Evolutionary conservation across 208 protist genomes (phyloP), one percentile per base, ranked within the genome.

Genomic region (Leishmania major): DNA sequence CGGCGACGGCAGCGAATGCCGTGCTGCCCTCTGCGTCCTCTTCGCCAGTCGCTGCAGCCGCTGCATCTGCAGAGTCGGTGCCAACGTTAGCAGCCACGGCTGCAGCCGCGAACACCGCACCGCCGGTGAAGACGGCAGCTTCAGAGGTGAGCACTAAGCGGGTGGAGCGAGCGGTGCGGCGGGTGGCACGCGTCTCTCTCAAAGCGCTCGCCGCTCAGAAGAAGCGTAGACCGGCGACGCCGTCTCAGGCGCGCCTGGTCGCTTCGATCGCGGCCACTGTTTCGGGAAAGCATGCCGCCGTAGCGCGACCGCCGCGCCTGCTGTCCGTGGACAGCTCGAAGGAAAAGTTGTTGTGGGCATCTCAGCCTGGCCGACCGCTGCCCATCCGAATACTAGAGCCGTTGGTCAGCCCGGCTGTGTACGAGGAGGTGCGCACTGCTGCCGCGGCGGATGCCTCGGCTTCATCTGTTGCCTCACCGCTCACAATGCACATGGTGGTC

Each of bases 331-430:
- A 83, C 37, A 73, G 69, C 67, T 45, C 51, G 0, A 82, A 60
- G 19, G 85, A 88, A 62, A 85, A 78, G 64, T 22, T 85, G 19
- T 25, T 88, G 71, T 88, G 85, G 85, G 25, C 70, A 8, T 85
- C 85, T 1, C 51, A 4, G 22, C 72, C 81, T 28, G 75, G 75
- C 3, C 83, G 57, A 3, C 83, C 85, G 2, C 22, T 88, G 11
- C 76, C 80, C 59, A 35, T 88, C 17, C 11, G 51, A 6, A 69
- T 84, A 35, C 51, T 88, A 7, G 64, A 37, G 15, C 79, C 81
- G 17, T 57, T 88, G 22, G 49, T 88, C 22, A 66, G 51, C 64
- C 8, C 57, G 15, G 19, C 35, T 25, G 67, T 77, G 15, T 81
- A 75, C 3, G 66, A 51, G 22, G 69, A 53, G 28, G 74, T 88